A percentile compares a stretch with the other conserved stretches of the same genome.
These are phyloP conservation scores for Pseudocercospora vitis DNA, from an alignment of 2,329 filamentous ascomycete species.

Conservation along the genomic window DNA sequence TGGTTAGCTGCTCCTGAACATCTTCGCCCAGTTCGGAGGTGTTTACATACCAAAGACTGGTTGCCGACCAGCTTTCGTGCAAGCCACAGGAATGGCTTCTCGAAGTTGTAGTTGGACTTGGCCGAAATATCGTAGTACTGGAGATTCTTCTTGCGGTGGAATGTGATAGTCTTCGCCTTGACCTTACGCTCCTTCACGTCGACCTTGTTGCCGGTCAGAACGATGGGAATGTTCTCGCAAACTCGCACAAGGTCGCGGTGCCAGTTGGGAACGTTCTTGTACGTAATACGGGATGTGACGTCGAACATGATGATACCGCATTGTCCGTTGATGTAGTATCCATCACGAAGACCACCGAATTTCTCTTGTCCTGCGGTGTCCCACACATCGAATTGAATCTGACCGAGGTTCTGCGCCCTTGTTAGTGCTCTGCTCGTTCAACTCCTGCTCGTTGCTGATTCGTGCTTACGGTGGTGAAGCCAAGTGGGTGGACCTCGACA, in stretches of 20 bases:
- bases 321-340: constrained; percentile 99
- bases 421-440: constrained; percentile 4
- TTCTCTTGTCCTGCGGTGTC: constrained; percentile 99
- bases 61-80: constrained; percentile 98
- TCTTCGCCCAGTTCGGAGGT: no score
- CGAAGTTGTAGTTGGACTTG: constrained; percentile 99
- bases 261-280: constrained; percentile 99
- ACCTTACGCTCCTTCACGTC: constrained; percentile 99
- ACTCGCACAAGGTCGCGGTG: constrained; percentile 99
- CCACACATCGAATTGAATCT: constrained; percentile 99
- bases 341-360: constrained; percentile 98
- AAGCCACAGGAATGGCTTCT: constrained; percentile 99
- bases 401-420: constrained; percentile 72
- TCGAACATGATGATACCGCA: constrained; percentile 99
- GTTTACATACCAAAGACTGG: constrained; percentile 73
- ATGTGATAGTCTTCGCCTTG: constrained; percentile 99
- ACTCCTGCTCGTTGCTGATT: constrained; percentile 22
- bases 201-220: constrained; percentile 98
- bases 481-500: constrained; percentile 98
- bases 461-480: constrained; percentile 86
- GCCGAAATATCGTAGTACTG: constrained; percentile 99
- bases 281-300: constrained; percentile 98
- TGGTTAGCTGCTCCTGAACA: constrained; percentile 30
- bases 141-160: constrained; percentile 99
- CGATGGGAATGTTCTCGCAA: constrained; percentile 98